phyloP scores from a whole-genome alignment of 2,329 filamentous ascomycete species.

The Botryotinia calthae region DNA sequence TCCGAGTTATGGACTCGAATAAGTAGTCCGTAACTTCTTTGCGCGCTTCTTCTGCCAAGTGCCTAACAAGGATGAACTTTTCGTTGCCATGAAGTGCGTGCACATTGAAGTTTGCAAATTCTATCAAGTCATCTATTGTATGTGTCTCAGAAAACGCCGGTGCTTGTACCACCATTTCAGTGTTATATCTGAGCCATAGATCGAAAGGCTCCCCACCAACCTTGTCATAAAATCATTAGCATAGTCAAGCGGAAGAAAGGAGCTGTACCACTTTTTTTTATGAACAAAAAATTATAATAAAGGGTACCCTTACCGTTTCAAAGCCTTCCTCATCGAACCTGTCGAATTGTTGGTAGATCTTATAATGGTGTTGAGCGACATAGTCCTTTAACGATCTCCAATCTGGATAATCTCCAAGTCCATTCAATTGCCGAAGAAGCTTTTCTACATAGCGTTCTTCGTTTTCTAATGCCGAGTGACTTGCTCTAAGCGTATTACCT shows the following conservation, averaged over 20 bases:
- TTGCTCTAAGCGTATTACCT: slow-evolving; percentile 20
- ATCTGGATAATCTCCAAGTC: slow-evolving; percentile 18
- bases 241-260: not conserved
- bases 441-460: slow-evolving; percentile 19
- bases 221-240: not conserved
- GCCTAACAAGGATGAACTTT: not conserved
- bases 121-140: not conserved
- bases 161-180: not conserved
- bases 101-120: not conserved
- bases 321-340: slow-evolving; percentile 27
- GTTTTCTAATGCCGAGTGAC: slow-evolving; percentile 22
- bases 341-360: slow-evolving; percentile 27
- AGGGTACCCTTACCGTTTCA: slow-evolving; percentile 17
- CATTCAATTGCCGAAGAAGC: slow-evolving; percentile 18
- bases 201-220: slow-evolving; percentile 26
- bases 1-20: not conserved
- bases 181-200: slow-evolving; percentile 20
- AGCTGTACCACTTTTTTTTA: not conserved
- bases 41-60: not conserved
- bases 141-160: not conserved
- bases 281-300: not conserved
- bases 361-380: slow-evolving; percentile 22
- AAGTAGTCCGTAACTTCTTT: not conserved
- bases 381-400: slow-evolving; percentile 24
- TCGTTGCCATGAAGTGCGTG: not conserved